Evolutionary conservation across 345 rosid species (phyloP).

Genomic region (Gossypium mustelinum): DNA sequence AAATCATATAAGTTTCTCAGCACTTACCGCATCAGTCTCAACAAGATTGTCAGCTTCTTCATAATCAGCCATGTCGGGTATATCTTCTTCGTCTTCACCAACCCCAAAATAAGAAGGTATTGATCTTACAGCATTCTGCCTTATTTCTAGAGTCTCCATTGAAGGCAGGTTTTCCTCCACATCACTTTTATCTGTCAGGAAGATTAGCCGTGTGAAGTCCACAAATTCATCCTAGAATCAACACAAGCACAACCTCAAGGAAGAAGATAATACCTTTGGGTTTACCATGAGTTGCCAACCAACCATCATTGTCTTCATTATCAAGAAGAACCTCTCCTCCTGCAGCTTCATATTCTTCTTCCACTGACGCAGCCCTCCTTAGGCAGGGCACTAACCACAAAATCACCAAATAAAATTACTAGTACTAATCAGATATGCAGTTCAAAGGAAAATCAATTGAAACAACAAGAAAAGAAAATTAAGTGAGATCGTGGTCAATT

Average conservation of each 20-base stretch:
- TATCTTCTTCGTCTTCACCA: slow-evolving; percentile 81
- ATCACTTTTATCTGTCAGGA: slow-evolving; percentile 49
- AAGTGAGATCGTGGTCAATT: neutral
- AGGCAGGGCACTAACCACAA: slow-evolving; percentile 77
- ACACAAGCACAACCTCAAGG: neutral
- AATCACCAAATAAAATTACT: neutral
- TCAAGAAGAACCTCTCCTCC: slow-evolving; percentile 95
- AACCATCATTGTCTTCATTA: slow-evolving; percentile 93
- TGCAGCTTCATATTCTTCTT: slow-evolving; percentile 89
- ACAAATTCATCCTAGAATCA: neutral
- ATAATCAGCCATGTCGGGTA: slow-evolving; percentile 90
- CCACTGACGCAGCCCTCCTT: slow-evolving; percentile 85
- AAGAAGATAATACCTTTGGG: slow-evolving; percentile 59
- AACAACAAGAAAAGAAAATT: neutral
- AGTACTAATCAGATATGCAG: neutral
- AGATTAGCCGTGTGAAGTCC: neutral
- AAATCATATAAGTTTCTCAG: neutral
- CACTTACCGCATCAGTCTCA: slow-evolving; percentile 70
- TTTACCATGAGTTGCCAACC: slow-evolving; percentile 97
- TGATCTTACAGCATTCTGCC: slow-evolving; percentile 52
- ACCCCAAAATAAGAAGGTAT: slow-evolving; percentile 73
- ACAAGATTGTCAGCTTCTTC: slow-evolving; percentile 70
- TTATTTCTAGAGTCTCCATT: slow-evolving; percentile 72
- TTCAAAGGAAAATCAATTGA: neutral
- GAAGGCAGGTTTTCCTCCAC: slow-evolving; percentile 88